These are phyloP conservation scores for Striga asiatica DNA, from an alignment of 257 asterid species.

Conservation along the genomic window DNA sequence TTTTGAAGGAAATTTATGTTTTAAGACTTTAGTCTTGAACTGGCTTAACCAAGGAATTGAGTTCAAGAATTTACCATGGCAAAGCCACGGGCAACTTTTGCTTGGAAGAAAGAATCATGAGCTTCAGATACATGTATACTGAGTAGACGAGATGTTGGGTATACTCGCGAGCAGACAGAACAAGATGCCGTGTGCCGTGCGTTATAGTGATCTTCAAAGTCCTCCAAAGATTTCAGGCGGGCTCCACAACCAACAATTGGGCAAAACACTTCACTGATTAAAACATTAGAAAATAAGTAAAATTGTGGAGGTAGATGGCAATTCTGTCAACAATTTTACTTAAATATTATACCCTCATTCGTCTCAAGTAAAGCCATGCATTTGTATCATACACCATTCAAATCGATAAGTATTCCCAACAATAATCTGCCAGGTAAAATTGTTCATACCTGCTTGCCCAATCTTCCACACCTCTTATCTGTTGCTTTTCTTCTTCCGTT, in stretches of 20 bases:
- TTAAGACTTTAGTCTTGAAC: background rate
- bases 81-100: constrained; percentile 84
- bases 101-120: constrained; percentile 93
- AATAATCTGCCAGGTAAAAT: constrained; percentile 6
- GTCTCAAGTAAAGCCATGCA: too few relatives aligned
- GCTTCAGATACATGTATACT: constrained; percentile 89
- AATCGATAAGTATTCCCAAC: background rate
- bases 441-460: constrained; percentile 45
- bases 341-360: too few relatives aligned
- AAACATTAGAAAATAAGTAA: background rate
- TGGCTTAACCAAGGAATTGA: background rate
- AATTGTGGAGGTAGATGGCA: constrained; percentile 3
- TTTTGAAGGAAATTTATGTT: background rate
- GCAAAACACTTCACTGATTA: constrained; percentile 49
- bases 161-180: constrained; percentile 84
- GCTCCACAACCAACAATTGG: constrained; percentile 88
- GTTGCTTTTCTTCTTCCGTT: constrained; percentile 65
- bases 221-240: constrained; percentile 51
- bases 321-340: background rate
- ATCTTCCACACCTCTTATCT: constrained; percentile 33
- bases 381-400: background rate
- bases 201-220: constrained; percentile 76
- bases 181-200: constrained; percentile 92
- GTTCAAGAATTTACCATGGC: constrained; percentile 47
- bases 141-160: constrained; percentile 82